Evolutionary conservation across 1,284 basidiomycete species (phyloP), one percentile per base, ranked within the genome.

Genomic region (Schizopora paradoxa): DNA sequence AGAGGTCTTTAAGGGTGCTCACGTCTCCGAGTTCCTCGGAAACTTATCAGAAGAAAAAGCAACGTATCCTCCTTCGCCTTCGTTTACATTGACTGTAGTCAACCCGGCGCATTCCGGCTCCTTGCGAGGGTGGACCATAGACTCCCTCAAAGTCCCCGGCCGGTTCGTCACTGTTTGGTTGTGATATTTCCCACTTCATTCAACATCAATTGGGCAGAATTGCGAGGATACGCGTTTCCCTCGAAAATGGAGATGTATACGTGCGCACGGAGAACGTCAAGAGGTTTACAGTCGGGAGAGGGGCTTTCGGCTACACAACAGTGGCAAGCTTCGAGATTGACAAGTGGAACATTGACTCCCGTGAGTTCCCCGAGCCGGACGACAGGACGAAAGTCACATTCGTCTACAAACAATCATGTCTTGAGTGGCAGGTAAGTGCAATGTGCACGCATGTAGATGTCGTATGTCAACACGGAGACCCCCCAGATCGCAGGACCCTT

Each of bases 1-100:
- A 2, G 61, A 67, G 2, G 64, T 87, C 6, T 70, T 91, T 43
- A 62, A 67, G 31, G 83, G 79, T 51, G 61, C 70, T 2, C 61
- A 64, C 25, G 79, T 86, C 2, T 66, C 74, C 45, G 51, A 55
- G 0, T 88, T 88, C 58, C 52, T 89, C 25, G 65, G 74, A 31
- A 49, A 55, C 0, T 52, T 68, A 3, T 58, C 64, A 39, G 56
- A 54, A 44, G 33, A 51, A 10, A 14, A 35, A 18, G 11, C 51
- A 28, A 25, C 52, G 18, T 26, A 44, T 31, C 44, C 27, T 16
- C 23, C 43, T 50, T 45, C 56, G 11, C 36, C 28, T 32, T 42
- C 55, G 2, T 88, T 88, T 57, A 86, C 80, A 1, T 58, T 90
- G 35, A 89, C 86, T 0, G 77, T 82, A 1, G 70, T 77, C 3